Base-by-base conservation (phyloP, 176 grass and related monocot species). In the Avena atlantica region DNA sequence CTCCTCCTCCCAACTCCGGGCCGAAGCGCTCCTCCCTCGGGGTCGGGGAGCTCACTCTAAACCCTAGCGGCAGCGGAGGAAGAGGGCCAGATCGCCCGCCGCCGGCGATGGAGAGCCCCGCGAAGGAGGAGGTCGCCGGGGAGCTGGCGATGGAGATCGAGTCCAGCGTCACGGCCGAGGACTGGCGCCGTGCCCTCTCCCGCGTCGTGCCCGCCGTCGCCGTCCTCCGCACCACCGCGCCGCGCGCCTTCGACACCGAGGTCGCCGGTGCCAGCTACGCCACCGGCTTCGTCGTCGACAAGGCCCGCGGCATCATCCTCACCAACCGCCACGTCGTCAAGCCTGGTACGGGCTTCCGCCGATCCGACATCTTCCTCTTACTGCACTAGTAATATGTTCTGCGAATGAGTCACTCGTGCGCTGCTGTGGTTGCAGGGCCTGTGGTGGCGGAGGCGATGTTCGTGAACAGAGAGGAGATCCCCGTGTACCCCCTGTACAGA, bases 251-350 rank as follows among this genome's bases (percentile, higher is more conserved):
- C 84, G 97, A 99, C 79, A 99, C 97, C 45, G 97, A 99, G 89
- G 71, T 56, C 56, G 97, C 97, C 8, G 97, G 97, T 50, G 94
- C 97, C 25, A 93, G 97, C 92, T 99, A 99, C 49, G 97, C 97
- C 83, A 99, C 97, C 25, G 97, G 94, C 20, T 99, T 99, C 86
- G 94, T 99, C n/a, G 92, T 99, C 70, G 94, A 99, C 80, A 99
- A 87, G 88, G 52, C 71, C n/a, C 89, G 89, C 45, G 97, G 97
- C 71, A 97, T 99, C 86, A 91, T 99, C 85, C 89, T 99, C 85
- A 99, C 97, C 69, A 99, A 99, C 81, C 97, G 94, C 62, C 97
- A 99, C 80, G 97, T 99, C 88, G 92, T 97, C 40, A 99, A 97
- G 85, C 87, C 97, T 27, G 97, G 97, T 98, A 85, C n/a, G 55